Conservation (phyloP, 768 basidiomycete species). For the Tulasnella sp. region DNA sequence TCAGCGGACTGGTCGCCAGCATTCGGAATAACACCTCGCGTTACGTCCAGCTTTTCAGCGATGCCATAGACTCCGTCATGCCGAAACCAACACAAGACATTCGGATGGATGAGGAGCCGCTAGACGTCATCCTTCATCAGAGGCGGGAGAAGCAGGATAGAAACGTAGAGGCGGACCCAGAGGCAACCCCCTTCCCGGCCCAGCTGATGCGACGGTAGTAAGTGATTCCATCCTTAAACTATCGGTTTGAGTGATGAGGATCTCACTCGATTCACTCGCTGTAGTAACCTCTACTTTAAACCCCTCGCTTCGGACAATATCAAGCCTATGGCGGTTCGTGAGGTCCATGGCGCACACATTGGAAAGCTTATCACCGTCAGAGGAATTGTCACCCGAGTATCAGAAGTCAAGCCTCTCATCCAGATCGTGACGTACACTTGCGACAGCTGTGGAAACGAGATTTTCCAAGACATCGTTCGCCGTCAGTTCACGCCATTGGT, state of each 20-base stretch:
- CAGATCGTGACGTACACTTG: conserved; percentile 98
- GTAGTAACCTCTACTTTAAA: conserved; percentile 87
- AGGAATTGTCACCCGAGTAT: conserved; percentile 96
- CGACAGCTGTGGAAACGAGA: conserved; percentile 95
- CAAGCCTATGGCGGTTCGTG: conserved; percentile 74
- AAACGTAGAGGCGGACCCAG: conserved; percentile 53
- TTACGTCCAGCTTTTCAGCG: conserved; percentile 79
- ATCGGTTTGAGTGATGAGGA: too few species aligned
- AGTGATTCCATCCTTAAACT: conserved; percentile 28
- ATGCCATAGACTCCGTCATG: conserved; percentile 83
- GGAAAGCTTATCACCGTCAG: conserved; percentile 91
- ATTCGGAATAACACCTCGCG: conserved; percentile 81
- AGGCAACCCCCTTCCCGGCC: conserved; percentile 59
- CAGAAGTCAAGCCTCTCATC: conserved; percentile 95
- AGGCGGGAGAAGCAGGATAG: conserved; percentile 79
- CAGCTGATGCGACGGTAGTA: conserved; percentile 92
- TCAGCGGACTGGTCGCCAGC: conserved; percentile 62
- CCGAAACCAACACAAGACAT: conserved; percentile 84
- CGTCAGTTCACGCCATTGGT: conserved; percentile 83
- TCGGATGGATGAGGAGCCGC: conserved; percentile 83
- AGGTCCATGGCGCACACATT: conserved; percentile 76
- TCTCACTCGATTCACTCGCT: too few species aligned
- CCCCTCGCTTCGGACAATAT: conserved; percentile 47
- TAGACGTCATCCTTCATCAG: conserved; percentile 94
- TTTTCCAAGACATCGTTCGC: conserved; percentile 91